Percentiles rank a stretch among this genome's conserved stretches.
These are phyloP conservation scores for Pythium aquatile DNA, from an alignment of 352 stramenopile species.

Conservation along the genomic window DNA sequence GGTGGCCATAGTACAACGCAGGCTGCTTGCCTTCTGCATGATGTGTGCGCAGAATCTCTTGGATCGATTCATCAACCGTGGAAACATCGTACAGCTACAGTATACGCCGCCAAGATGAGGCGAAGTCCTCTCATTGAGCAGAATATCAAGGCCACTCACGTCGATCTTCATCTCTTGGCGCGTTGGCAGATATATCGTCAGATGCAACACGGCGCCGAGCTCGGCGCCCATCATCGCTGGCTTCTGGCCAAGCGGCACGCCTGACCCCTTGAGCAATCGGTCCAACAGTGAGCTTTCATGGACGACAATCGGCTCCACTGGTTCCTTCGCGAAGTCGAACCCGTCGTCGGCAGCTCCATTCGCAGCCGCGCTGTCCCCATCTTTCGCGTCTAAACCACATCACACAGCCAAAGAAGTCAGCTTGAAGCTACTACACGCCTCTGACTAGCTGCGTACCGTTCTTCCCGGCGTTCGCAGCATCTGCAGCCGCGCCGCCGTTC, in stretches of 20 bases:
- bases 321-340: slow-evolving; percentile 71
- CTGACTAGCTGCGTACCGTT: slow-evolving; percentile 4
- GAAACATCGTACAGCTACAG: slow-evolving; percentile 81
- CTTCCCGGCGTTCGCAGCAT: slow-evolving; percentile 9
- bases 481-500: slow-evolving; percentile 7
- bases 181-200: slow-evolving; percentile 86
- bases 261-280: slow-evolving; percentile 67
- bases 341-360: slow-evolving; percentile 30
- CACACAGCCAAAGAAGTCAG: neutral
- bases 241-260: slow-evolving; percentile 45
- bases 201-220: slow-evolving; percentile 61
- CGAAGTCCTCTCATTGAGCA: neutral
- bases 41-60: slow-evolving; percentile 75
- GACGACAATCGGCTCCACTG: slow-evolving; percentile 57
- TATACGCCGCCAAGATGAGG: slow-evolving; percentile 2
- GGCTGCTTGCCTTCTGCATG: slow-evolving; percentile 63
- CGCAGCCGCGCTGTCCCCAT: neutral
- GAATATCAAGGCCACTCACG: slow-evolving; percentile 33
- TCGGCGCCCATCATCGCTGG: slow-evolving; percentile 59
- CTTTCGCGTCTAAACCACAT: slow-evolving; percentile 1
- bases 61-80: slow-evolving; percentile 86
- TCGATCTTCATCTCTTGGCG: slow-evolving; percentile 88
- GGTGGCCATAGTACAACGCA: slow-evolving; percentile 79
- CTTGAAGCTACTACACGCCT: neutral
- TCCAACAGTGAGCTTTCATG: slow-evolving; percentile 76